Evolutionary conservation across 192 early-diverging fungal species (phyloP), one percentile per base, ranked within the genome.

Genomic region (Dispira simplex): DNA sequence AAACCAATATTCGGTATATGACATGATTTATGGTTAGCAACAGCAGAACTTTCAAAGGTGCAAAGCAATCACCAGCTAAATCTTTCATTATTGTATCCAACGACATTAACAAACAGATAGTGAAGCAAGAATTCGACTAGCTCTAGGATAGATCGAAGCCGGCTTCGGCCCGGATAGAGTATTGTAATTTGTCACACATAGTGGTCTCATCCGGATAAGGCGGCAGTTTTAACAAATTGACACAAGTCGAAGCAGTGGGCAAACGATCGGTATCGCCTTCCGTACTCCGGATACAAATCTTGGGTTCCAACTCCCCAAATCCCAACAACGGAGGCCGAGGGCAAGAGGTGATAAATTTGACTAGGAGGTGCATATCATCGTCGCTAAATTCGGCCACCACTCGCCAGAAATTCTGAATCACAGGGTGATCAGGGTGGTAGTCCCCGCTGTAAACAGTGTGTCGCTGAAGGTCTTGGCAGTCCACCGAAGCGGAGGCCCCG

Each of bases 301-400:
- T 73, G 0, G 91, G 91, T 27, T 79, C 70, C 49, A 93, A 65
- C 65, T 83, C 81, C 32, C 77, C 77, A 25, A 98, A 98, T 8
- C 95, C 95, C 45, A 98, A 70, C 52, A 98, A 66, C 23, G 95
- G 95, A 23, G 92, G 91, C 46, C 95, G 71, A 44, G 86, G 79
- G 67, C 93, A 96, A 62, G 85, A 89, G 6, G 95, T 98, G 10
- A 93, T 82, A 80, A 98, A 98, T 67, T 87, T 86, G 46, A 95
- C 75, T 60, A 90, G 73, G 32, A 64, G 55, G n/a, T 73, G 62
- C 20, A 73, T 66, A 64, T 88, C 75, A 43, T 68, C 71, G 46
- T 83, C 75, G 10, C 44, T 59, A 27, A 87, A 66, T 28, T 68
- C 44, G 46, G 66, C 67, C 5, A 90, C 78, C 27, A 83, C 76